Conservation (phyloP, 129 eudicot genomes). For the Calendula officinalis region DNA sequence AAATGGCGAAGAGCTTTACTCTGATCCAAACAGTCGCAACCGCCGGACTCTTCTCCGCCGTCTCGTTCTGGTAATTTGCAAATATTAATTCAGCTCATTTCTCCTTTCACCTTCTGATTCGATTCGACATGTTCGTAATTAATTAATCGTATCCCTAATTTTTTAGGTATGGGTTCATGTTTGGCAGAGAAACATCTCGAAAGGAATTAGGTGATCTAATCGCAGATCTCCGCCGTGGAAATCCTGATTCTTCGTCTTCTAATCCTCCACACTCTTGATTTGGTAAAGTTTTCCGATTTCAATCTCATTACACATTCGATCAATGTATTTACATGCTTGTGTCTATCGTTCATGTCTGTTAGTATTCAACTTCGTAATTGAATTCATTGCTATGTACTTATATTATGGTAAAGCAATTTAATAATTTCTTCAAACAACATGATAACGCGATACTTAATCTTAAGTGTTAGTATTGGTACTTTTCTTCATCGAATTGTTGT, state of each 20-base stretch:
- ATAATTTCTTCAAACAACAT: neutral
- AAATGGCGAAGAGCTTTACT: constrained; percentile 60
- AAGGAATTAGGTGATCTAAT: constrained; percentile 74
- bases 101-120: neutral
- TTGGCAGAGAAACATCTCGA: constrained; percentile 92
- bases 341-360: neutral
- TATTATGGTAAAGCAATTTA: neutral
- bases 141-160: neutral
- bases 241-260: constrained; percentile 44
- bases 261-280: constrained; percentile 42
- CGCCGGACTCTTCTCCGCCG: constrained; percentile 82
- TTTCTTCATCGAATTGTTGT: neutral
- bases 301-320: neutral
- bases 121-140: neutral
- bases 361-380: neutral
- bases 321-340: neutral
- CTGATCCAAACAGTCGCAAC: constrained; percentile 68
- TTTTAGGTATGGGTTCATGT: constrained; percentile 89
- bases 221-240: constrained; percentile 57
- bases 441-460: neutral
- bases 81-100: neutral
- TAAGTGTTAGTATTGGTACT: neutral
- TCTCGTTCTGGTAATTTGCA: constrained; percentile 60
- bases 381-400: neutral
- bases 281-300: constrained; percentile 29